Evolutionary conservation across 345 rosid genomes (phyloP).

Genomic region (Populus alba): DNA sequence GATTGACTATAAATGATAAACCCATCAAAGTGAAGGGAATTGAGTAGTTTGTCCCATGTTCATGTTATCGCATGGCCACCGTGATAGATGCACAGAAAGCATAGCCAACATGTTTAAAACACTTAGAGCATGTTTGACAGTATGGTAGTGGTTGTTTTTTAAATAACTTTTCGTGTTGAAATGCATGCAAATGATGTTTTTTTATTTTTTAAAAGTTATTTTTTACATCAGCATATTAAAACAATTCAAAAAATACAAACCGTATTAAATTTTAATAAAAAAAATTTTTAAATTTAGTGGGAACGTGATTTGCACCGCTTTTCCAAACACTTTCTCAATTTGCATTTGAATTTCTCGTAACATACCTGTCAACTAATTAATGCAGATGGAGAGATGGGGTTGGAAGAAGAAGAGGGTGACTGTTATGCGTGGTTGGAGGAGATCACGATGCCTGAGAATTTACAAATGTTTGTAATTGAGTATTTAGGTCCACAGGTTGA

Average conservation of each 20-base stretch:
- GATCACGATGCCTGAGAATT: slow-evolving; percentile 50
- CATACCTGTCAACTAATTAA: not conserved
- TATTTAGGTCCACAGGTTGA: slow-evolving; percentile 54
- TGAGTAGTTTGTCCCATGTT: not conserved
- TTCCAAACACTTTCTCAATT: too few species aligned
- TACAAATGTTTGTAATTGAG: slow-evolving; percentile 51
- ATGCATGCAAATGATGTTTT: too few species aligned
- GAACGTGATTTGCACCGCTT: too few species aligned
- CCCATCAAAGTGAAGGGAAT: not conserved
- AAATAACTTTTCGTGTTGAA: too few species aligned
- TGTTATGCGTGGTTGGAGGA: slow-evolving; percentile 53
- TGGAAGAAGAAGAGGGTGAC: slow-evolving; percentile 23
- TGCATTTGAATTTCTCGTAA: not conserved
- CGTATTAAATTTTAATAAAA: too few species aligned
- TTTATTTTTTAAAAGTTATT: too few species aligned
- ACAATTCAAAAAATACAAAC: too few species aligned
- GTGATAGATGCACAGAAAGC: not conserved
- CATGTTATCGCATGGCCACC: not conserved
- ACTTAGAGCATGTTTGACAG: too few species aligned
- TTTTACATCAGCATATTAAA: too few species aligned
- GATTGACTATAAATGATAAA: not conserved
- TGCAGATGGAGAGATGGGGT: slow-evolving; percentile 39
- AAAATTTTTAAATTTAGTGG: too few species aligned
- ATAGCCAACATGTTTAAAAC: not conserved
- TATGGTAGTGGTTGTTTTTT: too few species aligned